Conservation (phyloP, 306 rosid genomes). For the Vigna angularis region DNA sequence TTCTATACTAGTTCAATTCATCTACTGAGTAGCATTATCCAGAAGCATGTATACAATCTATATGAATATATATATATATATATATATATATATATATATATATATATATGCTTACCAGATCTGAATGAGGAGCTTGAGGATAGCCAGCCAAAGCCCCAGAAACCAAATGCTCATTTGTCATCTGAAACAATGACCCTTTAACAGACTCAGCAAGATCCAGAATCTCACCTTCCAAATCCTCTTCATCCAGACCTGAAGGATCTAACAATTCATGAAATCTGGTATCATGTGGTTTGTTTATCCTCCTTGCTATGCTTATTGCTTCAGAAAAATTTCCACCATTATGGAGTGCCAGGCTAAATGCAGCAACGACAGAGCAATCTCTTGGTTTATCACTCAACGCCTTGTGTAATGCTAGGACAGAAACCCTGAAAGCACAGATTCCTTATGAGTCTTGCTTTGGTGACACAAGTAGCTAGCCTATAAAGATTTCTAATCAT, state of each 20-base stretch:
- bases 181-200: slow-evolving; percentile 55
- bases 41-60: slow-evolving; percentile 33
- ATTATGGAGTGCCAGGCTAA: slow-evolving; percentile 77
- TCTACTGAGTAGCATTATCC: slow-evolving; percentile 30
- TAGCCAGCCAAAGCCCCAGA: slow-evolving; percentile 77
- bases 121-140: slow-evolving; percentile 82
- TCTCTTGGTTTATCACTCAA: slow-evolving; percentile 73
- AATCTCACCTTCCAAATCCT: slow-evolving; percentile 56
- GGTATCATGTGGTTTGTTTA: slow-evolving; percentile 56
- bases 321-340: slow-evolving; percentile 86
- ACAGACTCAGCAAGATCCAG: slow-evolving; percentile 66
- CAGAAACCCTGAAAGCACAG: slow-evolving; percentile 75
- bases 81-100: neutral
- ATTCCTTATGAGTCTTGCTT: slow-evolving; percentile 46
- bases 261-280: slow-evolving; percentile 75
- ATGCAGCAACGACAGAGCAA: slow-evolving; percentile 77
- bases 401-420: slow-evolving; percentile 83
- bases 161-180: slow-evolving; percentile 72
- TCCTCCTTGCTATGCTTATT: slow-evolving; percentile 67
- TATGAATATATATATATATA: neutral
- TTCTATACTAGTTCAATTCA: slow-evolving; percentile 6
- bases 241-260: slow-evolving; percentile 50
- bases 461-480: slow-evolving; percentile 41
- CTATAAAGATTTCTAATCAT: slow-evolving; percentile 14
- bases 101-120: slow-evolving; percentile 56